Evolutionary conservation across 352 stramenopile species (phyloP).

Genomic region (Pythium aquatile): DNA sequence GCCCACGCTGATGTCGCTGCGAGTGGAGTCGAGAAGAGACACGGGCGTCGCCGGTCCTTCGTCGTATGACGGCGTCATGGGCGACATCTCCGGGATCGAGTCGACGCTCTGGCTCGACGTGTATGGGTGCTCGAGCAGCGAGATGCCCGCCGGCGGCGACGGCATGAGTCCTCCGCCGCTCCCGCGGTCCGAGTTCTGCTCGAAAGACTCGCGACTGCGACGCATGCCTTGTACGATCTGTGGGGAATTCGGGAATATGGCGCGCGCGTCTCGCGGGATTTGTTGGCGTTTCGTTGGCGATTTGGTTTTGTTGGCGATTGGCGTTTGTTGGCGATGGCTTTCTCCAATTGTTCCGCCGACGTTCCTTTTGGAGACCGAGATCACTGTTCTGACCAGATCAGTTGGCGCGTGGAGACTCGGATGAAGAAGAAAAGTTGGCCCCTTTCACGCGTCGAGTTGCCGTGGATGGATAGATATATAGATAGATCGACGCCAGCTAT

Average conservation of each 20-base stretch:
- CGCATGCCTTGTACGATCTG: conserved; percentile 16
- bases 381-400: not conserved
- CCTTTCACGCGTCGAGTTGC: too few relatives aligned
- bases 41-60: conserved; percentile 12
- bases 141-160: conserved; percentile 20
- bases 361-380: not conserved
- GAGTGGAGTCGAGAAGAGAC: conserved; percentile 10
- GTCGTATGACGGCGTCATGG: conserved; percentile 11
- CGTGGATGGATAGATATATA: not conserved
- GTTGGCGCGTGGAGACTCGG: not conserved
- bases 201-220: conserved; percentile 26
- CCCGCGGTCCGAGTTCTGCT: conserved; percentile 5
- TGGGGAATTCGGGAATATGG: not conserved
- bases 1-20: not conserved
- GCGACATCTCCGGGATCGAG: conserved; percentile 29
- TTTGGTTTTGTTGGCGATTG: not conserved
- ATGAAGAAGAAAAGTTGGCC: not conserved
- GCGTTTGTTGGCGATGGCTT: not conserved
- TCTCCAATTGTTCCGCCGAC: not conserved
- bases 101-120: conserved; percentile 20
- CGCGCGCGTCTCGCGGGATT: not conserved
- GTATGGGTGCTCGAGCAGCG: conserved; percentile 26
- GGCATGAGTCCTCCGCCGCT: conserved; percentile 7
- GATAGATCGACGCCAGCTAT: not conserved
- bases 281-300: not conserved